phyloP scores from a whole-genome alignment of 2,329 filamentous ascomycete species.

The Penicillium sp. region DNA sequence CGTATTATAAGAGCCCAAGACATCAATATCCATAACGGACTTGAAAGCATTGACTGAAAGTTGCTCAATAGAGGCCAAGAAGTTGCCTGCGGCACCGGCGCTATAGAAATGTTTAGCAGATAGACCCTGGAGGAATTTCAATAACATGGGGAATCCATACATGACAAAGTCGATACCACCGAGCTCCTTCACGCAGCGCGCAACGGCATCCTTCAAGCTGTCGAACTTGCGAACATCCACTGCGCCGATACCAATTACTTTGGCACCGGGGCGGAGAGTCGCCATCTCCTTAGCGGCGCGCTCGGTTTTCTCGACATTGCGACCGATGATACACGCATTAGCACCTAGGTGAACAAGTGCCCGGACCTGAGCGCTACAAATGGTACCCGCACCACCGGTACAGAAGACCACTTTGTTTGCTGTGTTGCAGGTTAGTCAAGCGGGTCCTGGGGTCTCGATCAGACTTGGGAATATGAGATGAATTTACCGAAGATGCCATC shows the following conservation, averaged over 20 bases:
- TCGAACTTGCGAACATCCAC: constrained; percentile 73
- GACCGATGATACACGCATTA: constrained; percentile 90
- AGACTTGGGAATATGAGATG: not conserved
- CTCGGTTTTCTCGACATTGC: constrained; percentile 86
- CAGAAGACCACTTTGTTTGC: constrained; percentile 90
- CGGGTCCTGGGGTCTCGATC: not conserved
- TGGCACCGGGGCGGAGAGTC: constrained; percentile 73
- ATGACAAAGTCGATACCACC: constrained; percentile 91
- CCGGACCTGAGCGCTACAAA: constrained; percentile 91
- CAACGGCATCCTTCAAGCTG: constrained; percentile 70
- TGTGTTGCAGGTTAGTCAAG: constrained; percentile 38
- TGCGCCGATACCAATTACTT: constrained; percentile 80
- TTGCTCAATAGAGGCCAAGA: constrained; percentile 79
- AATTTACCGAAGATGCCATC: constrained; percentile 79
- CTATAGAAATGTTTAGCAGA: constrained; percentile 46
- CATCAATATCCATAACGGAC: constrained; percentile 93
- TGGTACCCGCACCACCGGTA: constrained; percentile 89
- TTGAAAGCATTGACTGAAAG: constrained; percentile 90
- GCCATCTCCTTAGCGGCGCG: constrained; percentile 77
- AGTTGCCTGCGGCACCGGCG: constrained; percentile 94
- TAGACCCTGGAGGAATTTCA: not conserved
- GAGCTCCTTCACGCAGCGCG: constrained; percentile 77
- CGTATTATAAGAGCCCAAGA: constrained; percentile 91
- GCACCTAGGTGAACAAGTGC: constrained; percentile 89
- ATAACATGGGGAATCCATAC: constrained; percentile 49